Percentiles rank a stretch among this genome's conserved stretches.
phyloP scores from a whole-genome alignment of 257 asterid species.

The Phtheirospermum japonicum region DNA sequence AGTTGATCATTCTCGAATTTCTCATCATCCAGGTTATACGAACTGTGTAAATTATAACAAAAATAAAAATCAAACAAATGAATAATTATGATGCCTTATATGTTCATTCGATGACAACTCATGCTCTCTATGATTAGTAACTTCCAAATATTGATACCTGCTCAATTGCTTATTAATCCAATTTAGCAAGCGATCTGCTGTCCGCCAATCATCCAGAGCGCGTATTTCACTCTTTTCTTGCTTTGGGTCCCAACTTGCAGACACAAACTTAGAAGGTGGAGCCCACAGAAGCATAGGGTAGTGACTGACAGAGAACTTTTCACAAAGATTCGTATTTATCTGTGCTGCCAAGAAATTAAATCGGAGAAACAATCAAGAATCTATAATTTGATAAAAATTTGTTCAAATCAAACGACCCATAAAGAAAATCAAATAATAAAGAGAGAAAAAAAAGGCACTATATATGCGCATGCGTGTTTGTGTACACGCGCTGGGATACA shows the following conservation, averaged over 20 bases:
- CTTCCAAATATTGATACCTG: constrained; percentile 43
- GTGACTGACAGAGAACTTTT: constrained; percentile 71
- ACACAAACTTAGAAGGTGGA: constrained; percentile 72
- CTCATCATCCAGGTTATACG: constrained; percentile 69
- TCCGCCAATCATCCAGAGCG: constrained; percentile 52
- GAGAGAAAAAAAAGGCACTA: background rate
- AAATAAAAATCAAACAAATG: constrained; percentile 13
- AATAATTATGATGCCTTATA: constrained; percentile 22
- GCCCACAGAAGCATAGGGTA: constrained; percentile 93
- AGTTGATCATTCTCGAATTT: constrained; percentile 73
- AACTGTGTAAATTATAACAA: constrained; percentile 38
- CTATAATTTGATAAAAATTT: constrained; percentile 19
- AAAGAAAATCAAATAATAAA: background rate
- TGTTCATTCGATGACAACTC: background rate
- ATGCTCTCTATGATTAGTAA: constrained; percentile 21
- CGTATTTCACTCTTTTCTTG: constrained; percentile 55
- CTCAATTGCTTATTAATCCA: constrained; percentile 80
- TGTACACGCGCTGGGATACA: background rate
- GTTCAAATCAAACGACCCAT: constrained; percentile 1
- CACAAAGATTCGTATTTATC: constrained; percentile 78
- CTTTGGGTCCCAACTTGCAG: constrained; percentile 69
- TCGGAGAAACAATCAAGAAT: constrained; percentile 38
- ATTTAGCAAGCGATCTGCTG: constrained; percentile 64
- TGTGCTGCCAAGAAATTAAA: constrained; percentile 87
- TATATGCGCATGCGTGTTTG: background rate